Percentiles rank a stretch among this genome's conserved stretches.
These are phyloP conservation scores for Macadamia tetraphylla DNA, from an alignment of 164 flowering plant species.

Conservation along the genomic window DNA sequence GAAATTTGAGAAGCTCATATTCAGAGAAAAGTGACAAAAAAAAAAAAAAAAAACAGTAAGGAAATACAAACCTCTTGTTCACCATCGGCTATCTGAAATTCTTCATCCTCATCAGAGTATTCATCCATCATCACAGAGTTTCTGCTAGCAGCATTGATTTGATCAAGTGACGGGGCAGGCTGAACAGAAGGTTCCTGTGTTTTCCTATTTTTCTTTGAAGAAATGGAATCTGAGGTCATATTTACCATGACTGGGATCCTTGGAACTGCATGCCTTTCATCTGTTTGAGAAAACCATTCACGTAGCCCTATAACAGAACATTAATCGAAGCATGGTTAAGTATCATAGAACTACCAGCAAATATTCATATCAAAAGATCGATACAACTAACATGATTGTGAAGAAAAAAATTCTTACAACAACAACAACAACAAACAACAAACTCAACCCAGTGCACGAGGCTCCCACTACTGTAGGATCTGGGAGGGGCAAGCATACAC, in stretches of 20 bases:
- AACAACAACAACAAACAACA: no score
- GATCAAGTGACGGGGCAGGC: slow-evolving; percentile 47
- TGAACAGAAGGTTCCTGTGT: slow-evolving; percentile 34
- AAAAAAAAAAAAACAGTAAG: neutral
- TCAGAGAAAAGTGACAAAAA: slow-evolving; percentile 5
- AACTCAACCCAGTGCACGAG: no score
- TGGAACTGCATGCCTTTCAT: slow-evolving; percentile 67
- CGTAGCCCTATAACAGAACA: slow-evolving; percentile 62
- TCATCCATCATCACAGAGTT: slow-evolving; percentile 82
- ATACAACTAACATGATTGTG: no score
- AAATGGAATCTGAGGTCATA: slow-evolving; percentile 64
- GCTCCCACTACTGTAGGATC: no score
- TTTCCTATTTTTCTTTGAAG: slow-evolving; percentile 50
- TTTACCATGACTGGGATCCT: slow-evolving; percentile 94
- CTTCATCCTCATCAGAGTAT: slow-evolving; percentile 94
- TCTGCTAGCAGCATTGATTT: slow-evolving; percentile 48
- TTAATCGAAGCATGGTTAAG: neutral
- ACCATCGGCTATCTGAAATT: slow-evolving; percentile 59
- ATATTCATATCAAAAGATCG: no score
- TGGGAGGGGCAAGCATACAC: no score
- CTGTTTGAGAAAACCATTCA: slow-evolving; percentile 93
- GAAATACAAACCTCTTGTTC: slow-evolving; percentile 65
- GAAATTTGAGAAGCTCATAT: slow-evolving; percentile 19
- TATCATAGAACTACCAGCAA: slow-evolving; percentile 1
- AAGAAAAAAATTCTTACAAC: no score